Evolutionary conservation across 2,329 filamentous ascomycete genomes (phyloP), one percentile per base, ranked within the genome.

Genomic region (Penicillium sp.): DNA sequence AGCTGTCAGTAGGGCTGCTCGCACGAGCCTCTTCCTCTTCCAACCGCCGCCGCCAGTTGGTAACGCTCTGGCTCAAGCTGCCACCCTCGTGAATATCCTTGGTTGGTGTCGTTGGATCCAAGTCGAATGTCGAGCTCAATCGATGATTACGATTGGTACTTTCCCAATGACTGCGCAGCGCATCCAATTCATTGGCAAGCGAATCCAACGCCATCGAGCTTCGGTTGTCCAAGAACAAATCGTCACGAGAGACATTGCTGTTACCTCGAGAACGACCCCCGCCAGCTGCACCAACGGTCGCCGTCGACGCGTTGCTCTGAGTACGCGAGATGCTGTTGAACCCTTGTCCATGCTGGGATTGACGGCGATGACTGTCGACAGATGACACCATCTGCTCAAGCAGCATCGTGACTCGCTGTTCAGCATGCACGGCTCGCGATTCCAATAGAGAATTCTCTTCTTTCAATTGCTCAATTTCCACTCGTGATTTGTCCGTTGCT

Each of bases 61-160:
- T 86, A 45, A 94, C 74, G 64, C 85, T 90, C 68, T 87, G 87
- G 65, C 83, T 90, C 63, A 91, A 76, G 23, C 71, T 68, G 14
- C 60, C 65, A 33, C 70, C 68, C 5, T 73, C 71, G 26, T 68
- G 67, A 21, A 66, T 71, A 38, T 78, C 76, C 63, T 74, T 77
- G 14, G 76, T 77, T 16, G 77, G 77, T 1, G 77, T 79, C 47
- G 77, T 79, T 48, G 75, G 77, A 56, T 96, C 92, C 65, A 95
- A 92, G 69, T 97, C 92, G 65, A 96, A 95, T 52, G 89, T 86
- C 67, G 88, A 92, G 73, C 90, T 96, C 46, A 97, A 78, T 23
- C 94, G 88, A 72, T 97, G 97, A 66, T 90, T 95, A 74, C 95
- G 94, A 76, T 93, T 97, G 12, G 91, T 96, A 40, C 88, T 90